Evolutionary conservation across 768 basidiomycete species (phyloP), one percentile per base, ranked within the genome.

Genomic region (Lentinus tigrinus): DNA sequence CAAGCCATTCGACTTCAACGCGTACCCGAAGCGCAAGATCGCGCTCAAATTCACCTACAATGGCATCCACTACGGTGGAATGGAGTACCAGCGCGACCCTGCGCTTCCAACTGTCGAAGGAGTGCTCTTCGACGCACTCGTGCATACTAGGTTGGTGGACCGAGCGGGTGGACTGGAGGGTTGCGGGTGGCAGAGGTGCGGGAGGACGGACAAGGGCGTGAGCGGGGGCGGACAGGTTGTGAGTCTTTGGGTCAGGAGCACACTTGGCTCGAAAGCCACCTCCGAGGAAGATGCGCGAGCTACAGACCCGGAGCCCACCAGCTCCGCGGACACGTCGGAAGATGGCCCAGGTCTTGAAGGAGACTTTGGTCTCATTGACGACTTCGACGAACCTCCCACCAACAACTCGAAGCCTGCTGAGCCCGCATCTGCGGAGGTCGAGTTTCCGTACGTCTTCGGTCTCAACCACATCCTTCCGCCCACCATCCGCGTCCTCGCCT

Each of bases 171-270:
- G 93, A 4, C 76, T 89, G 54, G 89, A 95, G 16, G 95, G 91
- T 0, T 95, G 93, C 67, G 91, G 84, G 36, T 98, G 92, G 86
- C 87, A 91, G 68, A 81, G 84, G 63, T 98, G 97, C 72, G 96
- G 97, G 13, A 75, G 97, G 67, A 98, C 97, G 26, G 97, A 99
- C 78, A 81, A 88, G 19, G 95, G 96, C 0, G 97, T 99, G 57
- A 96, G 94, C 69, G 92, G 89, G 38, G 91, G 89, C 8, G 95
- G 93, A 3, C 96, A 98, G 70, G 95, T 98, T 23, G 80, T 98
- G 49, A 93, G 90, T 49, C 78, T 99, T 8, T 95, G 92, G 89
- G 86, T 97, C 13, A 77, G 95, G 57, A 94, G 93, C 71, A 82
- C 83, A 10, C 70, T 87, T 43, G 74, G 67, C 7, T 54, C 56